Evolutionary conservation across 768 basidiomycete species (phyloP).

Genomic region (Pholiota molesta): DNA sequence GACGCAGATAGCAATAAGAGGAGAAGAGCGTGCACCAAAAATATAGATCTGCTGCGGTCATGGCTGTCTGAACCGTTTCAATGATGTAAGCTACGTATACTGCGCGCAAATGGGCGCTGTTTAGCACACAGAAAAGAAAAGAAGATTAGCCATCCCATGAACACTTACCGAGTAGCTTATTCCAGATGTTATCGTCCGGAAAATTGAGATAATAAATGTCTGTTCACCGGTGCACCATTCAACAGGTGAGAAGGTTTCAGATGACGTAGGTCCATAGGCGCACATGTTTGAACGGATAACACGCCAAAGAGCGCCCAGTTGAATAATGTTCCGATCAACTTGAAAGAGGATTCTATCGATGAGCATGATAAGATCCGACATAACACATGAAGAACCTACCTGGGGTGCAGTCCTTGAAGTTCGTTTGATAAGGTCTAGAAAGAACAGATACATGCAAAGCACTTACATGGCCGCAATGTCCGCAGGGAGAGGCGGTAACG

Average conservation of each 20-base stretch:
- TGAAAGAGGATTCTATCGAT: neutral
- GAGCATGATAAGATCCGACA: neutral
- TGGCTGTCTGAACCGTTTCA: slow-evolving; percentile 10
- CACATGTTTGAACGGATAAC: slow-evolving; percentile 12
- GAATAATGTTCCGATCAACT: slow-evolving; percentile 16
- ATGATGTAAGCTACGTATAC: slow-evolving; percentile 8
- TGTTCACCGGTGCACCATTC: neutral
- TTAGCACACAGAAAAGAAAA: neutral
- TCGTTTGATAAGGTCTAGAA: neutral
- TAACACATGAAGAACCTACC: neutral
- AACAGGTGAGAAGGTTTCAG: neutral
- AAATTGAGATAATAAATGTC: slow-evolving; percentile 16
- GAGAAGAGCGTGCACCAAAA: slow-evolving; percentile 1
- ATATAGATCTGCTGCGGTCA: slow-evolving; percentile 13
- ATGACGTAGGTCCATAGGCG: neutral
- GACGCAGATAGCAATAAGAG: too few relatives aligned
- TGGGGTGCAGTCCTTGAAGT: slow-evolving; percentile 4
- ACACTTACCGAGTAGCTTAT: slow-evolving; percentile 7
- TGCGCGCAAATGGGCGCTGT: neutral
- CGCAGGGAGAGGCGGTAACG: neutral
- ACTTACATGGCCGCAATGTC: slow-evolving; percentile 3
- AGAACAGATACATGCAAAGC: neutral
- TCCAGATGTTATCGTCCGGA: slow-evolving; percentile 11
- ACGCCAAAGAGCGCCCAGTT: slow-evolving; percentile 17
- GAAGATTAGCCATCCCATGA: neutral